phyloP scores from a whole-genome alignment of 2,329 filamentous ascomycete genomes.

The Aurifilum marmelostoma region DNA sequence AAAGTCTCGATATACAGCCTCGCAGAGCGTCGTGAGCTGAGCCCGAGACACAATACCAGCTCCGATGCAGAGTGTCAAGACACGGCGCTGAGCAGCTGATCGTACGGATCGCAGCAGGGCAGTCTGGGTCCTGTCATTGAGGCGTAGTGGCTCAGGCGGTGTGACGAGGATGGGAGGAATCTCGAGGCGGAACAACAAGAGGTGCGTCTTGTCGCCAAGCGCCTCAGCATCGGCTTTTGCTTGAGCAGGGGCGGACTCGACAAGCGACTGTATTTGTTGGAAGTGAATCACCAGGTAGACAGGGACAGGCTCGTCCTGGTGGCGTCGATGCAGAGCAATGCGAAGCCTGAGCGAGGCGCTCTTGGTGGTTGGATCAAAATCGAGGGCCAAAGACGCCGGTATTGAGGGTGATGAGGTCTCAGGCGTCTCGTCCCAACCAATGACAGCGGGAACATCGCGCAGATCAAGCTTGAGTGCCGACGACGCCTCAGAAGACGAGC shows the following conservation, averaged over 20 bases:
- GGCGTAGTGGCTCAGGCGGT: conserved; percentile 13
- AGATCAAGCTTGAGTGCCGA: not conserved
- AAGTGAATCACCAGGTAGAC: conserved; percentile 1
- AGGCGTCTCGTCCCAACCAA: not conserved
- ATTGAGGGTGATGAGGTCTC: conserved; percentile 6
- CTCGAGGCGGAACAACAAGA: conserved; percentile 1
- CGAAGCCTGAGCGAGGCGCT: conserved; percentile 3
- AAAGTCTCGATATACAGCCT: conserved; percentile 12
- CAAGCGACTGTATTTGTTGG: conserved; percentile 6
- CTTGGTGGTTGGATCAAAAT: not conserved
- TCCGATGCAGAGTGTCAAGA: conserved; percentile 11
- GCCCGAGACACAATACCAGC: not conserved
- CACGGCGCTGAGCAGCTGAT: conserved; percentile 14
- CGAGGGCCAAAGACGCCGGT: conserved; percentile 10
- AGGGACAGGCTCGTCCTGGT: not conserved
- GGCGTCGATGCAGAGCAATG: conserved; percentile 6
- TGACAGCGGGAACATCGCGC: not conserved
- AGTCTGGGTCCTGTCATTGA: conserved; percentile 21
- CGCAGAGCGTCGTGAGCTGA: conserved; percentile 18
- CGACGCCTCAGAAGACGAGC: not conserved
- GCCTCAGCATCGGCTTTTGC: not conserved
- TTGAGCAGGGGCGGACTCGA: not conserved
- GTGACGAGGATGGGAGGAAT: not conserved
- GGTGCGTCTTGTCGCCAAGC: not conserved
- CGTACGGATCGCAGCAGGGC: conserved; percentile 19